Evolutionary conservation across 2,329 filamentous ascomycete genomes (phyloP), one percentile per base, ranked within the genome.

Genomic region (Hypomyces rosellus): DNA sequence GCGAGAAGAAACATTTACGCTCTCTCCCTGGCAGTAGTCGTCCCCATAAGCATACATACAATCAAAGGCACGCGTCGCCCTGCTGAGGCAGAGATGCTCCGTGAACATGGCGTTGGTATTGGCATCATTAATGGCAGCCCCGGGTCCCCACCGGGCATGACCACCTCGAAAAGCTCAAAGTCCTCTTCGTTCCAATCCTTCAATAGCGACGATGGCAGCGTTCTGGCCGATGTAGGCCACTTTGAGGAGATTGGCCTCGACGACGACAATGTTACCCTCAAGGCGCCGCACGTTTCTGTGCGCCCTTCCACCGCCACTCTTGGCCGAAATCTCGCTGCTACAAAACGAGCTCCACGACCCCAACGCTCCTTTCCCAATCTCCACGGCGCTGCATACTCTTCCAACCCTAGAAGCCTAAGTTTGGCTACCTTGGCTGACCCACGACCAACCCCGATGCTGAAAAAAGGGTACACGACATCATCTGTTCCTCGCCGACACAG

Each of bases 171-270:
- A 69, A 93, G 89, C 55, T 95, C 89, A 57, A 95, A 93, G 69
- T 90, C 89, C 25, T 95, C 89, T 5, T 95, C 89, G 45, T 87
- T 92, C 62, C 86, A 85, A 59, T 95, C 90, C 36, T 84, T 86
- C 50, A 84, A 81, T 54, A 86, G 84, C 61, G 86, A 89, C 61
- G 87, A 88, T 59, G 82, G 85, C 62, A 81, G 77, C 58, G 77
- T 83, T 46, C 73, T 88, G 42, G 77, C 82, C 47, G 88, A 95
- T 63, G 80, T 86, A 51, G 84, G 82, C 56, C 84, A 96, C 66
- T 96, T 96, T 61, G 92, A 97, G 66, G 92, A 96, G 57, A 96
- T 96, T 65, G 89, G 87, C 12, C 81, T 97, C 30, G 86, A 90
- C 59, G 84, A 90, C 54, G 75, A 66, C 61, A 51, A 60, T 57